Conservation (phyloP, 768 basidiomycete species). For the Melanogaster broomeanus region DNA sequence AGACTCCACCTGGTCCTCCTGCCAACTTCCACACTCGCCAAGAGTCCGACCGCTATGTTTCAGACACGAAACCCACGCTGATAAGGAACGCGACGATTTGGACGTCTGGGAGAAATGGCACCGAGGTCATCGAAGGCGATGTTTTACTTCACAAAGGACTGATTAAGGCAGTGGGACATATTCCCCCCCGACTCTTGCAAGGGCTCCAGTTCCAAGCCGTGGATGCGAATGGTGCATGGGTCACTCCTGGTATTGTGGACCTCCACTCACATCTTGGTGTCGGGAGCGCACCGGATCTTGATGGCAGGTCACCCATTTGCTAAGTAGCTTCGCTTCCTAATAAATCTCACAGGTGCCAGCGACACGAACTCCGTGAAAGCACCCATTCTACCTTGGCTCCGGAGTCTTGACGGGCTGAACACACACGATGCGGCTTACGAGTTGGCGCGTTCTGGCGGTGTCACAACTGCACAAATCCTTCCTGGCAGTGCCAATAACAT, state of each 20-base stretch:
- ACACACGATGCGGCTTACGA: slow-evolving; percentile 44
- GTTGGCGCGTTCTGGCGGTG: slow-evolving; percentile 44
- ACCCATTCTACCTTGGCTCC: slow-evolving; percentile 66
- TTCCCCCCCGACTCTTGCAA: slow-evolving; percentile 28
- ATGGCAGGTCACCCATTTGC: slow-evolving; percentile 17
- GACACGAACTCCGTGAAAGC: slow-evolving; percentile 61
- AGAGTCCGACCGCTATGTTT: slow-evolving; percentile 65
- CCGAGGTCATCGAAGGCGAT: slow-evolving; percentile 62
- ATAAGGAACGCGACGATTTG: slow-evolving; percentile 81
- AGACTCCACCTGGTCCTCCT: slow-evolving; percentile 44
- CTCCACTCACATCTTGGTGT: slow-evolving; percentile 51
- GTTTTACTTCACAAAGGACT: slow-evolving; percentile 71
- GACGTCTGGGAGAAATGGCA: slow-evolving; percentile 75
- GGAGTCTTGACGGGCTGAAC: slow-evolving; percentile 47
- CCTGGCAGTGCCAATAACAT: slow-evolving; percentile 44
- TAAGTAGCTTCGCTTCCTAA: slow-evolving; percentile 9
- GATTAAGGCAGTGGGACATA: slow-evolving; percentile 57
- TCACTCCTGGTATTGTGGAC: slow-evolving; percentile 73
- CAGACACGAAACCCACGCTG: slow-evolving; percentile 61
- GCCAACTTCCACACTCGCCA: slow-evolving; percentile 48
- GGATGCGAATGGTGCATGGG: slow-evolving; percentile 71
- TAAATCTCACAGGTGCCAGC: slow-evolving; percentile 35
- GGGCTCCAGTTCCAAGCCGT: slow-evolving; percentile 41
- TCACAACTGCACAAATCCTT: slow-evolving; percentile 48
- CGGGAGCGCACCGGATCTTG: slow-evolving; percentile 33